Conservation (phyloP, 495 filamentous ascomycete species). For the Penicillium manginii region DNA sequence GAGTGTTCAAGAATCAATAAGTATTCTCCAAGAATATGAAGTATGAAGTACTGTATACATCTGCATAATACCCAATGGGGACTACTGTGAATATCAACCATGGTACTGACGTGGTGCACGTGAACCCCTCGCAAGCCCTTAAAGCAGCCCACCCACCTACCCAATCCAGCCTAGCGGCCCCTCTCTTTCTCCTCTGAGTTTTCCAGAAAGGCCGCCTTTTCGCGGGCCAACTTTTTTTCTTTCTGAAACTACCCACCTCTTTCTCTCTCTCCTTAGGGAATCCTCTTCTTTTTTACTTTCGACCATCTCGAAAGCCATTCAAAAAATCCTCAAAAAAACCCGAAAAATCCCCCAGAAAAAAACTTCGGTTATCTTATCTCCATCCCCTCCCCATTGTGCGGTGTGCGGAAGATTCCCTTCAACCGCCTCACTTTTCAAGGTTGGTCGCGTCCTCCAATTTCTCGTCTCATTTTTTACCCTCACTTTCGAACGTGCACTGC, state of each 20-base stretch:
- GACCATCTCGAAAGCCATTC: slow-evolving; percentile 50
- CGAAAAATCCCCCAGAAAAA: slow-evolving; percentile 35
- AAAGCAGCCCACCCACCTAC: slow-evolving; percentile 24
- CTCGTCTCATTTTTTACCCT: neutral
- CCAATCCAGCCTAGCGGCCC: slow-evolving; percentile 28
- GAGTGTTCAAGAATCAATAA: too few species aligned
- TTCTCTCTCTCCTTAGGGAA: slow-evolving; percentile 47
- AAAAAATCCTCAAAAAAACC: slow-evolving; percentile 50
- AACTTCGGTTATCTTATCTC: slow-evolving; percentile 38
- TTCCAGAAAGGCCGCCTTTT: slow-evolving; percentile 45
- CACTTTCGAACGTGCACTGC: neutral
- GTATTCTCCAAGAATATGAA: too few species aligned
- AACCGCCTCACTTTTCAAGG: slow-evolving; percentile 31
- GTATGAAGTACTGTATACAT: too few species aligned
- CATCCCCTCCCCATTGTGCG: slow-evolving; percentile 41
- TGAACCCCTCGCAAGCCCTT: slow-evolving; percentile 24
- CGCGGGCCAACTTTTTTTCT: slow-evolving; percentile 47
- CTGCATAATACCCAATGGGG: too few species aligned
- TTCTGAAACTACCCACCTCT: slow-evolving; percentile 39
- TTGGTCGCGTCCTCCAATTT: slow-evolving; percentile 20
- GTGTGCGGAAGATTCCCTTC: slow-evolving; percentile 45
- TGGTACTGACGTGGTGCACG: neutral
- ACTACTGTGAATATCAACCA: neutral
- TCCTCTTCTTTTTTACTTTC: slow-evolving; percentile 44
- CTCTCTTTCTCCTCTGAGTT: slow-evolving; percentile 38